Percentiles rank a stretch among this genome's conserved stretches.
phyloP scores from a whole-genome alignment of 495 filamentous ascomycete species.

The Recurvomyces mirabilis region DNA sequence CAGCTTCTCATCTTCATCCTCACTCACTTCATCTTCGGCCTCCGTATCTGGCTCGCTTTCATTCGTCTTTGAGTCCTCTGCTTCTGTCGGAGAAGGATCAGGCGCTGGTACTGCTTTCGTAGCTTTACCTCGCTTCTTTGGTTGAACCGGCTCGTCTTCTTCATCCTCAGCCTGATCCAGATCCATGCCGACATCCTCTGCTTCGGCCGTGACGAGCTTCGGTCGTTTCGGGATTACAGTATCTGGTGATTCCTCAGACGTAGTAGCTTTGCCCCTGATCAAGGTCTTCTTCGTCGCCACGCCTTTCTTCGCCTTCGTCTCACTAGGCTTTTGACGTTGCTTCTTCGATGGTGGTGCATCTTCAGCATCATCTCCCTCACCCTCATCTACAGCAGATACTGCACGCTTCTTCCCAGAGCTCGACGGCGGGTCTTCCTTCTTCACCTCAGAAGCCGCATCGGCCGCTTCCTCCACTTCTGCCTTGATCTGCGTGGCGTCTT shows the following conservation, averaged over 20 bases:
- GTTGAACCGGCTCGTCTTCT: not conserved
- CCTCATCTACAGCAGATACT: slow-evolving; percentile 21
- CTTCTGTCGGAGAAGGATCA: not conserved
- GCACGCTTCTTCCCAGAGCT: slow-evolving; percentile 16
- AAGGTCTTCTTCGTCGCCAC: slow-evolving; percentile 23
- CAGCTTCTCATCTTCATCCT: slow-evolving; percentile 52
- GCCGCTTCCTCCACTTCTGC: slow-evolving; percentile 11
- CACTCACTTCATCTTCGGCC: slow-evolving; percentile 31
- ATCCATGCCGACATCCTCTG: too few relatives aligned
- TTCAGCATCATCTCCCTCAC: slow-evolving; percentile 35
- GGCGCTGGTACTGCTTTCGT: not conserved
- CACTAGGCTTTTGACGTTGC: slow-evolving; percentile 24
- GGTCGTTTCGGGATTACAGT: too few relatives aligned
- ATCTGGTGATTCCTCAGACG: too few relatives aligned
- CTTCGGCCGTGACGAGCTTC: too few relatives aligned
- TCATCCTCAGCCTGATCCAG: too few relatives aligned
- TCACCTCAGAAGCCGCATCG: not conserved
- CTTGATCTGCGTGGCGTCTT: slow-evolving; percentile 16
- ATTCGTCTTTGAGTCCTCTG: slow-evolving; percentile 10
- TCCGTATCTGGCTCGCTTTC: slow-evolving; percentile 15
- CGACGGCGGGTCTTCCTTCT: slow-evolving; percentile 3
- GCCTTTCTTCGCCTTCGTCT: slow-evolving; percentile 21
- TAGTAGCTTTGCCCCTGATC: too few relatives aligned
- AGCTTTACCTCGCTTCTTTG: slow-evolving; percentile 3
- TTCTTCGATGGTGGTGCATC: slow-evolving; percentile 44